phyloP scores from a whole-genome alignment of 306 rosid genomes.

The Quercus gilva region DNA sequence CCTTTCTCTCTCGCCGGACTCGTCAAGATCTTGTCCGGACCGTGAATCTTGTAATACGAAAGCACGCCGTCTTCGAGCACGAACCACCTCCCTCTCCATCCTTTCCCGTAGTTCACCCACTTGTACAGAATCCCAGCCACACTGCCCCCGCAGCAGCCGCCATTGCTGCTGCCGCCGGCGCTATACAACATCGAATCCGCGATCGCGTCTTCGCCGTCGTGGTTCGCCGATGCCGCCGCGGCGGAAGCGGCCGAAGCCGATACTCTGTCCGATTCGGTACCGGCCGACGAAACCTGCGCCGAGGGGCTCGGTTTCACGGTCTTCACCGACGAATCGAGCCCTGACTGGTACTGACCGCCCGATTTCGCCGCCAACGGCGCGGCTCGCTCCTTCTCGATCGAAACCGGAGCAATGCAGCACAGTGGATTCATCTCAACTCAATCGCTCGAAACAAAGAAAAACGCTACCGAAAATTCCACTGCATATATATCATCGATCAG shows the following conservation, averaged over 20 bases:
- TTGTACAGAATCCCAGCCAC: slow-evolving; percentile 89
- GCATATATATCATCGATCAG: slow-evolving; percentile 16
- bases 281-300: slow-evolving; percentile 57
- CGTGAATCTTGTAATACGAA: slow-evolving; percentile 94
- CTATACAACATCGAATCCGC: slow-evolving; percentile 59
- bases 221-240: slow-evolving; percentile 22
- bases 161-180: slow-evolving; percentile 8
- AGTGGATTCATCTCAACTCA: slow-evolving; percentile 69
- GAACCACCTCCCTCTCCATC: slow-evolving; percentile 98
- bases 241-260: slow-evolving; percentile 14
- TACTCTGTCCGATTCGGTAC: slow-evolving; percentile 48
- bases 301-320: slow-evolving; percentile 58
- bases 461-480: neutral
- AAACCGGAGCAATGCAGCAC: slow-evolving; percentile 99
- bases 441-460: neutral
- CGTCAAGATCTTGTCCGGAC: slow-evolving; percentile 89
- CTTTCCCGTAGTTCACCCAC: slow-evolving; percentile 99
- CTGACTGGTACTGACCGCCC: slow-evolving; percentile 52
- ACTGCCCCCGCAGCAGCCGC: slow-evolving; percentile 29
- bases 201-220: slow-evolving; percentile 46
- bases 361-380: slow-evolving; percentile 40
- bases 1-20: slow-evolving; percentile 79
- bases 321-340: slow-evolving; percentile 50
- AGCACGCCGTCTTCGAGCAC: slow-evolving; percentile 93
- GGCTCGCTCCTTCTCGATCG: slow-evolving; percentile 75